phyloP scores from a whole-genome alignment of 176 grass and related monocot genomes.

The Cocos nucifera region DNA sequence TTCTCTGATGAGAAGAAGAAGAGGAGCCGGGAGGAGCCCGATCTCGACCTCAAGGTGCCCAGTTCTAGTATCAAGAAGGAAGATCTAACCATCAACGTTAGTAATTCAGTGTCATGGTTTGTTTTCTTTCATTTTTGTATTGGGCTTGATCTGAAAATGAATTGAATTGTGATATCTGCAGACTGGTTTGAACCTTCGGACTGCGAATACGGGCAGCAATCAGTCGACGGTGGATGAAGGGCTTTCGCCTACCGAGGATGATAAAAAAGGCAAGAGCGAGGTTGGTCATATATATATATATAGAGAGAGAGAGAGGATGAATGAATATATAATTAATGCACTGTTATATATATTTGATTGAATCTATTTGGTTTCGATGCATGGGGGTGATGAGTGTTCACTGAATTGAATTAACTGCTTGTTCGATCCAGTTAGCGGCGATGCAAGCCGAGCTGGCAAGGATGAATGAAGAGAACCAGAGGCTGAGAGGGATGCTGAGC shows the following conservation, averaged over 20 bases:
- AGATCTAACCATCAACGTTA: conserved; percentile 70
- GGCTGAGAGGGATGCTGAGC: conserved; percentile 50
- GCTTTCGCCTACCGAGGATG: conserved; percentile 21
- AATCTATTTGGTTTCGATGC: no score
- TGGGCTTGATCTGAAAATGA: no score
- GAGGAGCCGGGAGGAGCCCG: conserved; percentile 9
- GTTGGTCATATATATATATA: conserved; percentile 8
- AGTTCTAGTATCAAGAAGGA: conserved; percentile 43
- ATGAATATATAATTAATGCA: no score
- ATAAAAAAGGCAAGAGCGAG: conserved; percentile 39
- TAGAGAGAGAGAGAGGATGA: no score
- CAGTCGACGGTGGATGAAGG: conserved; percentile 62
- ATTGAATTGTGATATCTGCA: not conserved
- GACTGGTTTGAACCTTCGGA: conserved; percentile 35
- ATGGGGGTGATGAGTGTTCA: no score
- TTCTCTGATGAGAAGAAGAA: conserved; percentile 81
- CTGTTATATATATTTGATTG: no score
- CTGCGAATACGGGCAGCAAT: conserved; percentile 57
- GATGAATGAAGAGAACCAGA: conserved; percentile 93
- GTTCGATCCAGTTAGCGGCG: conserved; percentile 28
- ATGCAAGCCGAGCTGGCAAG: conserved; percentile 61
- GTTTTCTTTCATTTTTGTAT: not conserved
- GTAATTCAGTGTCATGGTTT: not conserved
- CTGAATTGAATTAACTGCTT: no score
- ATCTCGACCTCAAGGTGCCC: conserved; percentile 13